A percentile compares a stretch with the other conserved stretches of the same genome.
Evolutionary conservation across 2,329 filamentous ascomycete genomes (phyloP).

Genomic region (Remersonia thermophila): DNA sequence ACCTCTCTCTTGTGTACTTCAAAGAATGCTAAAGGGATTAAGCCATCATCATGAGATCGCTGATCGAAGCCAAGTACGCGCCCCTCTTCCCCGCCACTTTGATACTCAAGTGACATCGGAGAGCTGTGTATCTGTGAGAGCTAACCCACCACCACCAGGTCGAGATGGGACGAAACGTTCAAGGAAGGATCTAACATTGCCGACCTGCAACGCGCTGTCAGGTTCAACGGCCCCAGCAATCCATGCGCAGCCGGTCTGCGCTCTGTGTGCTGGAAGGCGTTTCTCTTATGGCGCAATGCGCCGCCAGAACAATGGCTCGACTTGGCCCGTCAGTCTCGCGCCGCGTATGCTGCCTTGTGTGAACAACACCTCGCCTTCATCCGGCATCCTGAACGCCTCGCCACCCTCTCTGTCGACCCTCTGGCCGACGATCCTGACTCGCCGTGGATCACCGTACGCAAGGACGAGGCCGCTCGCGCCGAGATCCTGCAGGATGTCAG

Average conservation of each 20-base stretch:
- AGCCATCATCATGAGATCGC: slow-evolving; percentile 33
- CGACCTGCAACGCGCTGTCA: slow-evolving; percentile 54
- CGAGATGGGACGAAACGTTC: slow-evolving; percentile 56
- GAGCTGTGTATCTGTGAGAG: too few relatives aligned
- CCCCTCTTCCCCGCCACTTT: too few relatives aligned
- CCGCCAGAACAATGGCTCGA: slow-evolving; percentile 56
- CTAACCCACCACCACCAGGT: slow-evolving; percentile 29
- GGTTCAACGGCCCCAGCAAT: slow-evolving; percentile 43
- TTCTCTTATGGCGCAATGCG: slow-evolving; percentile 63
- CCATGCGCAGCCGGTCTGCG: slow-evolving; percentile 62
- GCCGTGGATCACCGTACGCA: slow-evolving; percentile 76
- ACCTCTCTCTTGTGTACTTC: too few relatives aligned
- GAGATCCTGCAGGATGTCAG: slow-evolving; percentile 95
- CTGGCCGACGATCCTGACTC: slow-evolving; percentile 79
- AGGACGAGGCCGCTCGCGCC: slow-evolving; percentile 69
- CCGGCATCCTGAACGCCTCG: slow-evolving; percentile 69
- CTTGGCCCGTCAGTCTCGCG: slow-evolving; percentile 54
- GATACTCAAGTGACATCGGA: too few relatives aligned
- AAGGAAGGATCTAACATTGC: slow-evolving; percentile 42
- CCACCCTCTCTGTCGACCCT: slow-evolving; percentile 61
- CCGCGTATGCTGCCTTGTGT: slow-evolving; percentile 59
- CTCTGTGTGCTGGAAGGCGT: slow-evolving; percentile 88
- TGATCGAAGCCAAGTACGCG: slow-evolving; percentile 40
- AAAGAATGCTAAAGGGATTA: too few relatives aligned
- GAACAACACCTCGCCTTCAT: slow-evolving; percentile 71